phyloP scores from a whole-genome alignment of 306 rosid genomes.

The Fragaria iinumae region DNA sequence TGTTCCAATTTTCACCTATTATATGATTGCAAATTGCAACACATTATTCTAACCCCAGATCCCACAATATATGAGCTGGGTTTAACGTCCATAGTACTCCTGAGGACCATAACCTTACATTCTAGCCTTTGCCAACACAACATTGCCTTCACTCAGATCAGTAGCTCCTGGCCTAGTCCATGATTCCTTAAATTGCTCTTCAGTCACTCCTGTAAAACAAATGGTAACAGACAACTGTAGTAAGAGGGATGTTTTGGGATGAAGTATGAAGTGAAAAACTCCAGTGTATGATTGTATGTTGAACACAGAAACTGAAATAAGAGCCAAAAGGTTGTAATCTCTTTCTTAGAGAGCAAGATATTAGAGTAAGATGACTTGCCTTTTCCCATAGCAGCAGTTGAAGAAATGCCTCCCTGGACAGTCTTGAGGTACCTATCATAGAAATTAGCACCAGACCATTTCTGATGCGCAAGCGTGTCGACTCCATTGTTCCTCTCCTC shows the following conservation, averaged over 20 bases:
- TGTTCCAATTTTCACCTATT: constrained; percentile 13
- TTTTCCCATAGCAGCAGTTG: constrained; percentile 99
- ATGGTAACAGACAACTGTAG: not conserved
- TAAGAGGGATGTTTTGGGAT: not conserved
- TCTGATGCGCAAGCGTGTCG: constrained; percentile 96
- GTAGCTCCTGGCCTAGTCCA: constrained; percentile 82
- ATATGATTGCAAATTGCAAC: constrained; percentile 24
- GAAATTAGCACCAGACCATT: constrained; percentile 96
- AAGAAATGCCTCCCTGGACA: constrained; percentile 88
- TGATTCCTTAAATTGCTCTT: constrained; percentile 86
- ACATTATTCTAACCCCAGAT: constrained; percentile 19
- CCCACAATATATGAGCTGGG: constrained; percentile 25
- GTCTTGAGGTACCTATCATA: constrained; percentile 94
- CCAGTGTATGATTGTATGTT: not conserved
- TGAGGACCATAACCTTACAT: constrained; percentile 38
- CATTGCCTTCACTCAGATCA: constrained; percentile 48
- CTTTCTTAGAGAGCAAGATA: not conserved
- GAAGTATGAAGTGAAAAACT: not conserved
- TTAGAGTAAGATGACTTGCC: constrained; percentile 39
- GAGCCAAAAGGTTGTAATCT: not conserved
- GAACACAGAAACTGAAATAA: not conserved
- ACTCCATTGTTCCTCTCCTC: constrained; percentile 90
- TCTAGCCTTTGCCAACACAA: constrained; percentile 81
- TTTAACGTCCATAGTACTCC: not conserved
- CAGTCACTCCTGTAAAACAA: constrained; percentile 74